Evolutionary conservation across 352 stramenopile genomes (phyloP), one percentile per base, ranked within the genome.

Genomic region (Phytopythium chamaehyphon): DNA sequence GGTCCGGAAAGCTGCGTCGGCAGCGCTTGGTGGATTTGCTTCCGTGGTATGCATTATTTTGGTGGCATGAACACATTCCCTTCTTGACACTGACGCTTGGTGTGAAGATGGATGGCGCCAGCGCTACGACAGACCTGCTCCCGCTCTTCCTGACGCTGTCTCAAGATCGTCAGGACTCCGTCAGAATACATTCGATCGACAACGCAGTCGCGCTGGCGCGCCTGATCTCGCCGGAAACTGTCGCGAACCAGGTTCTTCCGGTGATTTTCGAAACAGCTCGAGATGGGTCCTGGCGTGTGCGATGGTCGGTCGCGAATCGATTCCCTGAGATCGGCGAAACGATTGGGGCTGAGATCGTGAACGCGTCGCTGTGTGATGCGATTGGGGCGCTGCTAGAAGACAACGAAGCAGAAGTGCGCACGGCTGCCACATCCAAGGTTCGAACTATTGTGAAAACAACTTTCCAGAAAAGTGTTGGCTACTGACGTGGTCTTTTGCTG

Each of bases 261-360:
- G 80, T 94, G 0, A 85, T 98, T 39, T 86, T 98, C 23, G 83
- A 94, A 28, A 96, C 85, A 0, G 96, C 96, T 19, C 79, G 88
- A 36, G 96, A 98, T 72, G 92, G 90, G n/a, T 98, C 96, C 24
- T 99, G 97, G 97, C 88, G 97, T 51, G 96, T 99, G 31, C 84
- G 97, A 35, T 99, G 96, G 95, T 98, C 94, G 11, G 94, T 98
- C 31, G 97, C 96, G 9, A 97, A 97, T 43, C 97, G 98, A 45
- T 98, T 99, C 55, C 79, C 91, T 1, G 78, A 97, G 47, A 89
- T 98, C 10, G 97, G 94, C 39, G 70, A 87, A 40, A 93, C 88
- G 3, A 88, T 98, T 47, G 81, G 76, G 44, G 48, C 76, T 1
- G 80, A 95, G 26, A 65, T 64, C 1, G 76, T 86, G 23, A 90